These are phyloP conservation scores for Gliomastix tumulicola DNA, from an alignment of 2,329 filamentous ascomycete species.

Conservation along the genomic window DNA sequence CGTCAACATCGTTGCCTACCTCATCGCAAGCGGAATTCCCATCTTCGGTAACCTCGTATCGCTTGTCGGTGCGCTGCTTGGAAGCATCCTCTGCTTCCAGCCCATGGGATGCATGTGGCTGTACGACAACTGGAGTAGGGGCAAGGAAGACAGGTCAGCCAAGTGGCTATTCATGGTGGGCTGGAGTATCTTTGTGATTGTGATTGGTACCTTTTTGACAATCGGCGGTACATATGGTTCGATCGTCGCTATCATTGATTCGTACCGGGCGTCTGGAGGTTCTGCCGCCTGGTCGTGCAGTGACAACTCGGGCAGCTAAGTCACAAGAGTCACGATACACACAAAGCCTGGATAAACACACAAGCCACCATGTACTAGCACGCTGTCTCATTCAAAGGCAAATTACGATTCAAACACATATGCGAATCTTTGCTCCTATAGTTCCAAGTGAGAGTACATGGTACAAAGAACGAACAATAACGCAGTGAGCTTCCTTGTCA, in stretches of 20 bases:
- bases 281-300: conserved; percentile 32
- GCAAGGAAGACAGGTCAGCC: neutral
- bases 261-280: conserved; percentile 23
- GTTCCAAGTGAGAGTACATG: too few species aligned
- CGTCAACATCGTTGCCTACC: conserved; percentile 14
- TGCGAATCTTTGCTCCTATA: too few species aligned
- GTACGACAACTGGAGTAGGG: conserved; percentile 27
- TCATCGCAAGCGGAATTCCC: conserved; percentile 18
- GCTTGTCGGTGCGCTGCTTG: conserved; percentile 17
- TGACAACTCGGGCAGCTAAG: too few species aligned
- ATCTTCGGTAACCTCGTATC: conserved; percentile 19
- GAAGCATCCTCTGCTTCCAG: conserved; percentile 16
- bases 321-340: too few species aligned
- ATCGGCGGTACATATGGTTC: conserved; percentile 36
- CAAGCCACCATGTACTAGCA: too few species aligned
- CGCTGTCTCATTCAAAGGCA: too few species aligned
- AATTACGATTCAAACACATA: too few species aligned
- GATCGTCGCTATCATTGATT: conserved; percentile 22
- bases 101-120: conserved; percentile 31
- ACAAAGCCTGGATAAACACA: too few species aligned
- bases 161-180: neutral
- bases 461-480: too few species aligned
- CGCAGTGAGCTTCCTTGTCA: too few species aligned
- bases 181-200: conserved; percentile 11
- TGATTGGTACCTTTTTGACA: conserved; percentile 26